These are phyloP conservation scores for Cutaneotrichosporon dermatis DNA, from an alignment of 1,284 basidiomycete species.

Conservation along the genomic window DNA sequence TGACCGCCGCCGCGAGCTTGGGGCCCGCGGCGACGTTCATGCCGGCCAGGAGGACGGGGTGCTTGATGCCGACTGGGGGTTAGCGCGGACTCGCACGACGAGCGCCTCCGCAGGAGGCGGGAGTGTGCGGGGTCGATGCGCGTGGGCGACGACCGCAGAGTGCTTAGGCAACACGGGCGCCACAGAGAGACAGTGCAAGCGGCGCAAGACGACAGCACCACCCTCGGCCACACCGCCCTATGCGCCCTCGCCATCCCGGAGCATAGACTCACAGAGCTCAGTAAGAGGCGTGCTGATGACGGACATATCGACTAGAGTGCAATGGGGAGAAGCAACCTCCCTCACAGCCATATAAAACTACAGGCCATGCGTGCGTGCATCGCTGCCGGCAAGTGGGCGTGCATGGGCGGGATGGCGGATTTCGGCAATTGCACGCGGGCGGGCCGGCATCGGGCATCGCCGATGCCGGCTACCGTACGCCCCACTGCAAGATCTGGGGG, in stretches of 20 bases:
- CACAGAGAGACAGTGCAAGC: no score
- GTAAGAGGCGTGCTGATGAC: conserved; percentile 63
- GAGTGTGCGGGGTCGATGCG: background rate
- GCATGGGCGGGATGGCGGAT: background rate
- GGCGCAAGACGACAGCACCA: no score
- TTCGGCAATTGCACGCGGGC: background rate
- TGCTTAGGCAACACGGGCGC: no score
- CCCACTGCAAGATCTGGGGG: background rate
- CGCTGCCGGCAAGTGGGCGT: background rate
- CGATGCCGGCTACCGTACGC: background rate
- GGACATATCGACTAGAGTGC: conserved; percentile 24
- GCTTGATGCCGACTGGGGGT: conserved; percentile 62
- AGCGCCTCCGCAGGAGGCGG: background rate
- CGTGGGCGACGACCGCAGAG: no score
- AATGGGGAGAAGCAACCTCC: no score
- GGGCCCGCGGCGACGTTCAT: conserved; percentile 87
- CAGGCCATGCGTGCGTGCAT: no score
- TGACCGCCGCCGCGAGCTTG: conserved; percentile 68
- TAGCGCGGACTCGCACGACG: background rate
- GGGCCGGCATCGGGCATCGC: background rate
- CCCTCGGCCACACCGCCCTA: no score
- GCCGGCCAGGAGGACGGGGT: conserved; percentile 81
- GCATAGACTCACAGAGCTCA: conserved; percentile 55
- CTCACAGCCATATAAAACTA: no score
- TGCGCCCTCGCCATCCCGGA: background rate